Evolutionary conservation across 164 flowering plant genomes (phyloP).

Genomic region (Liriodendron chinense): DNA sequence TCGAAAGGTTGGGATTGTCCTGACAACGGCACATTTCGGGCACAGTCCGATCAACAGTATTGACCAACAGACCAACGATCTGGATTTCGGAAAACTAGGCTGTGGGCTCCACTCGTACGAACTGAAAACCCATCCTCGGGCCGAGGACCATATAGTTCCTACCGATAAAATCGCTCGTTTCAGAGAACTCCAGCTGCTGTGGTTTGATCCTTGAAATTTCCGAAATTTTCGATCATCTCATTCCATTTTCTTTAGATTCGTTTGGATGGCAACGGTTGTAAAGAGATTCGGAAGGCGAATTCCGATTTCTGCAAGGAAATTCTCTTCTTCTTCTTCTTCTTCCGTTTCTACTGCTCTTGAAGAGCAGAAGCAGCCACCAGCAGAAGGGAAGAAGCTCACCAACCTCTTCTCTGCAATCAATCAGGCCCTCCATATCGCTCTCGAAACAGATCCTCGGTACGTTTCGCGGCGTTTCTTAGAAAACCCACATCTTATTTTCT

Average conservation of each 20-base stretch:
- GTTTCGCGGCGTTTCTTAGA: not conserved
- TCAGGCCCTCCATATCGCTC: slow-evolving; percentile 33
- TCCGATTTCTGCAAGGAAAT: not conserved
- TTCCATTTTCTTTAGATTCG: not conserved
- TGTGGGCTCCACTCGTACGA: too few relatives aligned
- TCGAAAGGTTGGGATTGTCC: too few relatives aligned
- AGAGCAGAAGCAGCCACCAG: not conserved
- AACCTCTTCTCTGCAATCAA: slow-evolving; percentile 41
- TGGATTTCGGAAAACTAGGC: too few relatives aligned
- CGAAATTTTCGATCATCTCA: too few relatives aligned
- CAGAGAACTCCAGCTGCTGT: too few relatives aligned
- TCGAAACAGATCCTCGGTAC: slow-evolving; percentile 39
- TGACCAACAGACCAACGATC: too few relatives aligned
- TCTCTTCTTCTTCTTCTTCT: not conserved
- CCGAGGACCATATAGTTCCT: too few relatives aligned
- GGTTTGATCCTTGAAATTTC: too few relatives aligned
- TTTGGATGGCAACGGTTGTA: slow-evolving; percentile 5
- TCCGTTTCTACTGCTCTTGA: not conserved
- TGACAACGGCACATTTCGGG: too few relatives aligned
- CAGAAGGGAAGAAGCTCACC: slow-evolving; percentile 11
- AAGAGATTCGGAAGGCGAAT: slow-evolving; percentile 1
- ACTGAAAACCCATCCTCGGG: too few relatives aligned
- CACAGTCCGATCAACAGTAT: too few relatives aligned
- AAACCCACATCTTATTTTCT: not conserved
- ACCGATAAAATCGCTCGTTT: too few relatives aligned